phyloP scores from a whole-genome alignment of 2,329 filamentous ascomycete genomes.

The Fusarium napiforme region DNA sequence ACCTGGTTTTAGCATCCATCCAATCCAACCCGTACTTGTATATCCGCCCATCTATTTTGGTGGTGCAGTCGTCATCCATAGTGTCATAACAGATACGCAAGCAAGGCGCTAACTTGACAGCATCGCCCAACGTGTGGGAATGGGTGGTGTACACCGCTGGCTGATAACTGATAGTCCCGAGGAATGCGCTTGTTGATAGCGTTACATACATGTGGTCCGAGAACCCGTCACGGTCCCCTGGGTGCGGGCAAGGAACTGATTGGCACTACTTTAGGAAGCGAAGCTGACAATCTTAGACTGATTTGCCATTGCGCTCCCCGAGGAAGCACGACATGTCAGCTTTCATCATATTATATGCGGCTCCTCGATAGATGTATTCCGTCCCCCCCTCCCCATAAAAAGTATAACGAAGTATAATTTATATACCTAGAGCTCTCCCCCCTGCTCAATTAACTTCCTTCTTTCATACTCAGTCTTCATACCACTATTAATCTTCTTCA shows the following conservation, averaged over 20 bases:
- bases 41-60: conserved; percentile 8
- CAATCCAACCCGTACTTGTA: background rate
- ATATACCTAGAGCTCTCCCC: conserved; percentile 19
- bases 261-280: conserved; percentile 37
- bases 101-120: conserved; percentile 6
- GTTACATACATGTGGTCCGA: conserved; percentile 32
- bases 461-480: conserved; percentile 1
- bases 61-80: conserved; percentile 14
- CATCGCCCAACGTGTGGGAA: conserved; percentile 15
- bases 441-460: conserved; percentile 8
- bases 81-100: conserved; percentile 16
- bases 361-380: conserved; percentile 20
- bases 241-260: conserved; percentile 35
- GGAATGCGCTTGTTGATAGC: conserved; percentile 29
- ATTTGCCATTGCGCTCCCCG: conserved; percentile 22
- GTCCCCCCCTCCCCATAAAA: conserved; percentile 24
- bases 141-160: conserved; percentile 20
- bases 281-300: conserved; percentile 38
- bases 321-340: conserved; percentile 35
- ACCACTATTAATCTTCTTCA: conserved; percentile 7
- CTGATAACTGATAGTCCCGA: conserved; percentile 16
- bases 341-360: conserved; percentile 30
- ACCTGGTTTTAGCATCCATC: conserved; percentile 41
- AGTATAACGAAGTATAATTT: conserved; percentile 20
- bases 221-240: conserved; percentile 15